Evolutionary conservation across 139 green algal genomes (phyloP).

Genomic region (Coelastrella sp.): DNA sequence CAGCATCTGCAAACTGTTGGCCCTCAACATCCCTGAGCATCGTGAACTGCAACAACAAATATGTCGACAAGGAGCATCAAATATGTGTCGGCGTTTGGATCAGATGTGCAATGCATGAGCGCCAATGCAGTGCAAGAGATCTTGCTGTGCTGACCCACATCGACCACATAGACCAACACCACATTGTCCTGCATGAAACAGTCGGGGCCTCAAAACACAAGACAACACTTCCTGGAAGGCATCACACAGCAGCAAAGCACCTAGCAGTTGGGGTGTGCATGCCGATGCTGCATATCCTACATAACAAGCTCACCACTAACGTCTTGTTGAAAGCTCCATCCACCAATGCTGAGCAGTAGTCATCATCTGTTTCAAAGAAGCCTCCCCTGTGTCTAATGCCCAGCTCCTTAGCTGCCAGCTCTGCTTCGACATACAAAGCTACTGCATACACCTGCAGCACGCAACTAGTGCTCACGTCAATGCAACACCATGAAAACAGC

Average conservation of each 20-base stretch:
- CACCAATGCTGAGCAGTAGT: conserved; percentile 74
- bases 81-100: too few species aligned
- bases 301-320: conserved; percentile 57
- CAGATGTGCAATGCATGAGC: too few species aligned
- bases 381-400: conserved; percentile 76
- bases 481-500: not conserved
- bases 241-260: too few species aligned
- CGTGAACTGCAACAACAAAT: conserved; percentile 76
- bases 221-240: too few species aligned
- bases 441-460: conserved; percentile 78
- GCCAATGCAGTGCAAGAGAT: too few species aligned
- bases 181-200: too few species aligned
- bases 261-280: too few species aligned
- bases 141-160: too few species aligned
- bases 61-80: too few species aligned
- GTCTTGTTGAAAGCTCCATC: conserved; percentile 86
- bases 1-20: conserved; percentile 77
- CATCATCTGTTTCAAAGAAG: conserved; percentile 81
- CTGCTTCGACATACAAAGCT: conserved; percentile 81
- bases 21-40: conserved; percentile 83
- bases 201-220: too few species aligned
- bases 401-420: conserved; percentile 80
- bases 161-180: too few species aligned
- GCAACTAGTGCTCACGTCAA: not conserved
- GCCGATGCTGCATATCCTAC: too few species aligned